Evolutionary conservation across 176 grass and related monocot species (phyloP), one percentile per base, ranked within the genome.

Genomic region (Phyllostachys edulis): DNA sequence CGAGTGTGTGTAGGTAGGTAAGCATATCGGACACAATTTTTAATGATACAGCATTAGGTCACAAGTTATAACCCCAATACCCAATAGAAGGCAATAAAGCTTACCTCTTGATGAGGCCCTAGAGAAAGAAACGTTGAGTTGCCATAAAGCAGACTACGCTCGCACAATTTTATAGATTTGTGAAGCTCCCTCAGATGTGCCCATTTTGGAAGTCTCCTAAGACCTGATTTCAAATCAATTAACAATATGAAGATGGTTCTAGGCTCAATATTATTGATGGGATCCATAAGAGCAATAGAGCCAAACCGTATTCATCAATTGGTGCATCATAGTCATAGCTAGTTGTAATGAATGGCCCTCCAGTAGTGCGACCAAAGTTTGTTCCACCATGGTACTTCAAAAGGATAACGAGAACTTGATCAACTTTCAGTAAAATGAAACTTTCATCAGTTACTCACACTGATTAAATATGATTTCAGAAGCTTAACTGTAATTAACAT

Each of bases 311-410:
- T 91, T 99, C 96, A 90, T 99, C 96, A 63, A 99, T 92, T 13
- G 96, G 96, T 54, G 96, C 96, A 94, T 99, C 93, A 90, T 99
- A 99, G 88, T 99, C 96, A 57, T 99, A 99, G 84, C 96, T 99
- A 86, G 96, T 99, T 63, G 96, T 96, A 85, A 99, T 99, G 83
- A 99, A 99, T 17, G 96, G 96, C 52, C 93, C 96, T 72, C 96
- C 96, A 76, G 96, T 32, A 85, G 96, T 96, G 73, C 96, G 96
- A 71, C 88, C 96, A 84, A 95, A 99, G 76, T 99, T 92, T 81
- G 93, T 96, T 77, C 96, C 96, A 75, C 96, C 96, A 81, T 99
- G 96, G 82, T 99, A 99, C 96, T 98, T 85, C 20, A 77, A 68
- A 85, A 75, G 34, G 60, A 81, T 77, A 92, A 9, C 2, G 9